A percentile compares a stretch with the other conserved stretches of the same genome.
phyloP scores from a whole-genome alignment of 768 basidiomycete species.

The Boletellus sp. region DNA sequence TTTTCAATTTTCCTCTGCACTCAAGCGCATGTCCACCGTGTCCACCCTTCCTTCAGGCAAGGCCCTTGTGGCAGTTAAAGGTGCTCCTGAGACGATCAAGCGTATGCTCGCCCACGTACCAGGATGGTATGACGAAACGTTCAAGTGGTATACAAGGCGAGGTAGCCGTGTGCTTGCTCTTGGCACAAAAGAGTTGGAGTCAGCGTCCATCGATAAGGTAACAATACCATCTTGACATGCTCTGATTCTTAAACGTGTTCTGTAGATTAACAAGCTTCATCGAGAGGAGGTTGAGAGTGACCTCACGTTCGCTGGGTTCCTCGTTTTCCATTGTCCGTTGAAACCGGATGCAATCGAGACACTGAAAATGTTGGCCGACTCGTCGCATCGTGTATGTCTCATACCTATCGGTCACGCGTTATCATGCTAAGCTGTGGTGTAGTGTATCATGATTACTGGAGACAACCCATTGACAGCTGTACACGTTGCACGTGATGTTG shows the following conservation, averaged over 20 bases:
- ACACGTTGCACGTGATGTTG: constrained; percentile 93
- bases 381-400: constrained; percentile 81
- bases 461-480: constrained; percentile 97
- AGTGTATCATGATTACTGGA: constrained; percentile 99
- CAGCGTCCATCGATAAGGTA: constrained; percentile 69
- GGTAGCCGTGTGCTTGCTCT: constrained; percentile 94
- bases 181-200: constrained; percentile 79
- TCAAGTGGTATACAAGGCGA: constrained; percentile 88
- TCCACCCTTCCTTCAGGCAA: constrained; percentile 61
- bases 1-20: constrained; percentile 96
- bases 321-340: constrained; percentile 98
- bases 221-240: constrained; percentile 8
- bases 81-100: constrained; percentile 96
- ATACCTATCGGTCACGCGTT: background rate
- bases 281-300: constrained; percentile 76
- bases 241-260: background rate
- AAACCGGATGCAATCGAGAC: constrained; percentile 89
- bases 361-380: constrained; percentile 91
- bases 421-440: background rate
- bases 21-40: constrained; percentile 97
- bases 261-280: constrained; percentile 83
- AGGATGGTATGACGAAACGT: constrained; percentile 84
- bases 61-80: constrained; percentile 78
- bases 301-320: constrained; percentile 88
- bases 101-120: constrained; percentile 76